Evolutionary conservation across 345 rosid genomes (phyloP).

Genomic region (Hibiscus tridactylites): DNA sequence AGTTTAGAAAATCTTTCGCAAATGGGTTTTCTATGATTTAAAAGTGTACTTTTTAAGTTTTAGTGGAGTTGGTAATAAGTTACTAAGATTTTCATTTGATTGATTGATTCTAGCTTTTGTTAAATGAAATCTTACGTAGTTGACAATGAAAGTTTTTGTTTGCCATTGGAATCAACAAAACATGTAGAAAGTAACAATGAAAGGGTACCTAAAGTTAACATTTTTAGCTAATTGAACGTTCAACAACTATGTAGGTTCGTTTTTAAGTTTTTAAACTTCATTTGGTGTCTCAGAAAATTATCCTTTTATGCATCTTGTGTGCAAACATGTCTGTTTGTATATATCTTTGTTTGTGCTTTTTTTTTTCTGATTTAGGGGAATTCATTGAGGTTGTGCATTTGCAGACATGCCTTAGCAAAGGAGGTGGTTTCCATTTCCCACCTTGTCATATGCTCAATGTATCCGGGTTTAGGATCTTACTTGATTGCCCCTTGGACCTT

Average conservation of each 20-base stretch:
- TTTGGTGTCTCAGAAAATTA: neutral
- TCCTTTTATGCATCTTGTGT: neutral
- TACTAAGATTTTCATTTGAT: neutral
- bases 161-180: neutral
- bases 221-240: no score
- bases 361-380: neutral
- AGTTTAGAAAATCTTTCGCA: neutral
- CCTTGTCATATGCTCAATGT: constrained; percentile 54
- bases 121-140: neutral
- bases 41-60: neutral
- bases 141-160: neutral
- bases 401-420: constrained; percentile 81
- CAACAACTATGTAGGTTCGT: neutral
- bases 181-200: neutral
- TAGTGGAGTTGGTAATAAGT: neutral
- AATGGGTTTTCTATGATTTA: neutral
- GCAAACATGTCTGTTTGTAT: neutral
- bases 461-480: constrained; percentile 57
- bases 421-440: constrained; percentile 58
- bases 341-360: neutral
- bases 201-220: neutral
- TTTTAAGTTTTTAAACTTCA: neutral
- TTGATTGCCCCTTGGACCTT: constrained; percentile 79
- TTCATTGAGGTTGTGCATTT: constrained; percentile 11
- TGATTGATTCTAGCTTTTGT: neutral